Conservation (phyloP, 352 stramenopile species). For the Globisporangium acanthophoron region DNA sequence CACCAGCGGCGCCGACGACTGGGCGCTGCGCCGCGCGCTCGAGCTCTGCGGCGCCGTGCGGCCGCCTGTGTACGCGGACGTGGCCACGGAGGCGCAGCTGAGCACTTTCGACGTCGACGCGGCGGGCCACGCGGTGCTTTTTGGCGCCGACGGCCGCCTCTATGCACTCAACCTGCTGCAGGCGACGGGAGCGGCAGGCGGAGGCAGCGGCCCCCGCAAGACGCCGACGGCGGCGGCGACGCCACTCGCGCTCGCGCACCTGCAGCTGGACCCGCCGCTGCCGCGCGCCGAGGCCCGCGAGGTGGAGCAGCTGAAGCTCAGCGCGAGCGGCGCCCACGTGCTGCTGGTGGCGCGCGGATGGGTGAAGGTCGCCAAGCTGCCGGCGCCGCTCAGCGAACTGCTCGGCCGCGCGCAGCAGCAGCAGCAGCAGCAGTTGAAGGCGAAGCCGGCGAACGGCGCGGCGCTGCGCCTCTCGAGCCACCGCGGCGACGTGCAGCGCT, state of each 20-base stretch:
- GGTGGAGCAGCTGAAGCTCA: constrained; percentile 59
- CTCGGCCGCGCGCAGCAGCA: constrained; percentile 4
- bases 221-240: too few species aligned
- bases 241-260: constrained; percentile 27
- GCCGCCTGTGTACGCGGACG: constrained; percentile 44
- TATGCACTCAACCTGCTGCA: constrained; percentile 59
- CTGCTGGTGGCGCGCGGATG: constrained; percentile 52
- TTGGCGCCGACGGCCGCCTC: constrained; percentile 36
- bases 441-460: background rate
- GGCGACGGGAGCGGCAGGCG: constrained; percentile 13
- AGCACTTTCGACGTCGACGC: constrained; percentile 68
- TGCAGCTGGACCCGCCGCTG: constrained; percentile 58
- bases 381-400: constrained; percentile 12
- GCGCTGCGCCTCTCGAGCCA: background rate
- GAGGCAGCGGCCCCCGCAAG: background rate
- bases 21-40: constrained; percentile 45
- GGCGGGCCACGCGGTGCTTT: constrained; percentile 39
- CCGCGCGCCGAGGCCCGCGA: constrained; percentile 33
- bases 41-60: constrained; percentile 56
- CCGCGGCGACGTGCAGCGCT: constrained; percentile 18
- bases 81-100: constrained; percentile 45
- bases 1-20: constrained; percentile 27
- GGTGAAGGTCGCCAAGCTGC: constrained; percentile 58
- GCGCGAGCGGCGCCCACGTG: constrained; percentile 42
- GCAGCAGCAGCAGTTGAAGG: background rate